Percentiles rank a stretch among this genome's conserved stretches.
Conservation (phyloP, 1,284 basidiomycete genomes). For the Microbotryum lychnidis-dioicae region DNA sequence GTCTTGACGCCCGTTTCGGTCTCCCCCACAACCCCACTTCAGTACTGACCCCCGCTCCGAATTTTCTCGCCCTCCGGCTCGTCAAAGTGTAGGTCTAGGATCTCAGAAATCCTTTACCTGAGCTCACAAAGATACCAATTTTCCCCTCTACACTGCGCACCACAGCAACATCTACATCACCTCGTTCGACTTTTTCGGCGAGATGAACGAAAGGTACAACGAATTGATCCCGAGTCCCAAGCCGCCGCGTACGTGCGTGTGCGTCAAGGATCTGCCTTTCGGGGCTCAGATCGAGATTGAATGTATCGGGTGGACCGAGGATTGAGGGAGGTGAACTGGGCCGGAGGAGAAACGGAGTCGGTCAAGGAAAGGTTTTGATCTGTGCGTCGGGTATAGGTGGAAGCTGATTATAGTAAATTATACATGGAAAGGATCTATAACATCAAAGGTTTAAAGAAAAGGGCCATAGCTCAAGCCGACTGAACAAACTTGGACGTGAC, state of each 20-base stretch:
- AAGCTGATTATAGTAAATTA: too few relatives aligned
- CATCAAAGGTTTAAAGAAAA: too few relatives aligned
- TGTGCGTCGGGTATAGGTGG: too few relatives aligned
- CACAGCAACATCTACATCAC: slow-evolving; percentile 1
- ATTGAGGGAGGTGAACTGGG: not conserved
- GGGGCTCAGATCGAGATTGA: slow-evolving; percentile 2
- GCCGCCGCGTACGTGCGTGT: not conserved
- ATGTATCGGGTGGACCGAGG: not conserved
- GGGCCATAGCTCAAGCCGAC: too few relatives aligned
- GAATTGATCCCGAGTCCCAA: not conserved
- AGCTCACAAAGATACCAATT: not conserved
- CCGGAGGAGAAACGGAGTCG: too few relatives aligned
- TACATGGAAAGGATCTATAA: too few relatives aligned
- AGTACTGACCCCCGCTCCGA: too few relatives aligned
- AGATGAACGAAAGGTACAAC: not conserved
- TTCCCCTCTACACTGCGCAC: not conserved
- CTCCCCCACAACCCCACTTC: too few relatives aligned
- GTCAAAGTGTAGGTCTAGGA: not conserved
- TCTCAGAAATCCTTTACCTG: not conserved
- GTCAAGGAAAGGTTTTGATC: too few relatives aligned
- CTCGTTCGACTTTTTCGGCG: slow-evolving; percentile 1
- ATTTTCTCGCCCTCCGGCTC: too few relatives aligned
- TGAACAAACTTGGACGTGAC: too few relatives aligned
- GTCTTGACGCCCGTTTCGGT: not conserved
- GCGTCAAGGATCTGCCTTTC: not conserved